A percentile compares a stretch with the other conserved stretches of the same genome.
phyloP scores from a whole-genome alignment of 352 stramenopile genomes.

The Globisporangium solare region DNA sequence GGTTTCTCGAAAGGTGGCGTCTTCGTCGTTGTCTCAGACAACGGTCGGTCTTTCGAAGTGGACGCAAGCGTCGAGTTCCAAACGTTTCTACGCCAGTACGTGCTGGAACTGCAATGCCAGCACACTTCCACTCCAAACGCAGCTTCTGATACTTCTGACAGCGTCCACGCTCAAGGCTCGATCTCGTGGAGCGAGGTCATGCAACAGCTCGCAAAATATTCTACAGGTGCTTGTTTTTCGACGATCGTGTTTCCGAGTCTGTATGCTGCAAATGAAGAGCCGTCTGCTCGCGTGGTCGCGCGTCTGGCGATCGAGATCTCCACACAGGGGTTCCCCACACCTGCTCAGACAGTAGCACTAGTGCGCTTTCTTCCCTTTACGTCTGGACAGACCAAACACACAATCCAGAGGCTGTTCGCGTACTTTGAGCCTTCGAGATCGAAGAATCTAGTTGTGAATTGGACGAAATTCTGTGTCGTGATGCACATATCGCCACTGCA shows the following conservation, averaged over 20 bases:
- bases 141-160: not conserved
- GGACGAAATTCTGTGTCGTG: conserved; percentile 17
- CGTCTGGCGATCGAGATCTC: conserved; percentile 9
- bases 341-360: not conserved
- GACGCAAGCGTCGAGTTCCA: conserved; percentile 6
- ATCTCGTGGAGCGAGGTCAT: not conserved
- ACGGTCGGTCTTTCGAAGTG: conserved; percentile 5
- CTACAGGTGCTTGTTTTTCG: not conserved
- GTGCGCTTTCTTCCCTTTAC: conserved; percentile 5
- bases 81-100: conserved; percentile 6
- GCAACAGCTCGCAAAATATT: not conserved
- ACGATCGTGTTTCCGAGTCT: conserved; percentile 5
- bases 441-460: conserved; percentile 7
- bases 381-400: not conserved
- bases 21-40: conserved; percentile 7
- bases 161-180: conserved; percentile 1
- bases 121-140: too few relatives aligned
- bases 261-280: not conserved
- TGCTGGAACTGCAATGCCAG: conserved; percentile 4
- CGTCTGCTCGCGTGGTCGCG: conserved; percentile 1
- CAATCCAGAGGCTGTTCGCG: conserved; percentile 7
- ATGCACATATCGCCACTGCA: conserved; percentile 19
- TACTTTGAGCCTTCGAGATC: not conserved
- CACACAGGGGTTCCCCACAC: not conserved
- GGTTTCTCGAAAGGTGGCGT: conserved; percentile 7